Evolutionary conservation across 306 rosid genomes (phyloP), one percentile per base, ranked within the genome.

Genomic region (Fragaria nilgerrensis): DNA sequence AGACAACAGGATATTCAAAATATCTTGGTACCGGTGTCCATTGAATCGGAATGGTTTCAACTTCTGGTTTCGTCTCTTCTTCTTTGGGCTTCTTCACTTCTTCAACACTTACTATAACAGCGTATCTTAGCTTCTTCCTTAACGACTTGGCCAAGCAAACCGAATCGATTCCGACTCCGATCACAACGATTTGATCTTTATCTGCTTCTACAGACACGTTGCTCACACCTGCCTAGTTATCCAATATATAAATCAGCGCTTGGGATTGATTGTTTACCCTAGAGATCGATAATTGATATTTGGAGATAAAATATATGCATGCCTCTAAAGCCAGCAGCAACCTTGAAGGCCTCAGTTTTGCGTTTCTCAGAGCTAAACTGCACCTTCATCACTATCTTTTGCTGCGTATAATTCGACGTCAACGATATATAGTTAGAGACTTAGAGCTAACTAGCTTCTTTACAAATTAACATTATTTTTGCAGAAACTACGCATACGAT

Each of bases 301-400:
- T 36, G 37, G 37, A 36, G 37, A 36, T 36, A 0, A 3, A 36
- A 36, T 36, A 36, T 36, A 36, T 36, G 37, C 5, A 36, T 36
- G 5, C 43, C 89, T 16, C 19, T 7, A 50, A 58, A 73, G n/a
- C 0, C 67, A 2, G 80, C 80, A 0, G 87, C 87, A 43, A 76
- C 77, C 72, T 75, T 76, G 74, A 86, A 68, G 81, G 79, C 86
- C 62, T 76, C 74, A 11, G 53, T 69, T 58, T 80, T 76, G 78
- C 79, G 49, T 79, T 79, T 84, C 1, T 79, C 84, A 56, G 43
- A 39, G 66, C 29, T 7, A 55, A 76, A 2, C 3, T 22, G 29
- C 44, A 81, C 87, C 79, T 74, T 79, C 16, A 86, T 34, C 3
- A 81, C 76, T 6, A 86, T 81, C 72, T 86, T 84, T 59, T 59